Conservation (phyloP, 2,329 filamentous ascomycete genomes). For the Dothideomycetes sp. region DNA sequence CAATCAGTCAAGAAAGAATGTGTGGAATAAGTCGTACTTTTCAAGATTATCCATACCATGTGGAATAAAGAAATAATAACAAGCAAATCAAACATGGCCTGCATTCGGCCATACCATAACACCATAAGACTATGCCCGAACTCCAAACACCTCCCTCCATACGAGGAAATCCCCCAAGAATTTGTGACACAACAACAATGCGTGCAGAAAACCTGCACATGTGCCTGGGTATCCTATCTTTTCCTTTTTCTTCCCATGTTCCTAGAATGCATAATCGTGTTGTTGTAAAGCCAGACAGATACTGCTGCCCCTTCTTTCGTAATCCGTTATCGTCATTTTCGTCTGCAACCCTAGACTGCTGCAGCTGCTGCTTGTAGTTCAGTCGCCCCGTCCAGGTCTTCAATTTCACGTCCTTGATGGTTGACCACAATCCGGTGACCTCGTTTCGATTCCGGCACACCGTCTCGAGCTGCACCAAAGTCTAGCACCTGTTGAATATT, state of each 20-base stretch:
- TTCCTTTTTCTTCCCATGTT: background rate
- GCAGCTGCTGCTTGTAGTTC: background rate
- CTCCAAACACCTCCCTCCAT: background rate
- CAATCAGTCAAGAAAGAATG: too few species aligned
- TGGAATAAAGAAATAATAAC: background rate
- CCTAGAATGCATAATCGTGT: conserved; percentile 2
- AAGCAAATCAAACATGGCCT: too few species aligned
- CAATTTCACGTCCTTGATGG: conserved; percentile 24
- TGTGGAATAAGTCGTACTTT: too few species aligned
- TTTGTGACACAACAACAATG: background rate
- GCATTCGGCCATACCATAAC: background rate
- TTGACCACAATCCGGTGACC: conserved; percentile 63
- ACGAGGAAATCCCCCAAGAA: background rate
- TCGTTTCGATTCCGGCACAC: conserved; percentile 64
- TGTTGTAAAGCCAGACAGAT: background rate
- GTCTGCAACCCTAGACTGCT: background rate
- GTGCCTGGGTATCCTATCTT: conserved; percentile 8
- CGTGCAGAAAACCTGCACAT: conserved; percentile 3
- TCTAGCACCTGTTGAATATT: conserved; percentile 69
- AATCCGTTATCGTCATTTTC: conserved; percentile 8
- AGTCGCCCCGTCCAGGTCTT: conserved; percentile 22
- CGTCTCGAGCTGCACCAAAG: conserved; percentile 89
- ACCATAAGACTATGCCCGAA: background rate
- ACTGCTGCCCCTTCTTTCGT: background rate
- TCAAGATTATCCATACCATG: background rate